Percentiles rank a stretch among this genome's conserved stretches.
Evolutionary conservation across 495 filamentous ascomycete genomes (phyloP).

Genomic region (Penicillium simplicissimum): DNA sequence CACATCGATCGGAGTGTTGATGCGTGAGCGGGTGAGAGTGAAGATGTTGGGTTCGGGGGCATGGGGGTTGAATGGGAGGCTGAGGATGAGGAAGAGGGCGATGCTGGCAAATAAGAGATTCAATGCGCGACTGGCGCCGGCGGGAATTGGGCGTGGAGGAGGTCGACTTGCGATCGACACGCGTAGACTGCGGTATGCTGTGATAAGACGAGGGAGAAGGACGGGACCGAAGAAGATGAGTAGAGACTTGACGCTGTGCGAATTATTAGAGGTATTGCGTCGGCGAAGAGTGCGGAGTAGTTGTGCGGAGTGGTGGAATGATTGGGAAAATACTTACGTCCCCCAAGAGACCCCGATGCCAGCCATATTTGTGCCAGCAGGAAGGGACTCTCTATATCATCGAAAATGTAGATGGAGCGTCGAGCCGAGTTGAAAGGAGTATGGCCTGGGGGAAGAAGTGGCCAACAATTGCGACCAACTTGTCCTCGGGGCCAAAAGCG

Average conservation of each 20-base stretch:
- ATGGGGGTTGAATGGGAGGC: conserved; percentile 69
- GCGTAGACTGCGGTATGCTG: conserved; percentile 66
- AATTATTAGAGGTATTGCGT: background rate
- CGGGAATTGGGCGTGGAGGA: conserved; percentile 49
- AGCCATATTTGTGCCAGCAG: conserved; percentile 27
- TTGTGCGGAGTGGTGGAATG: conserved; percentile 1
- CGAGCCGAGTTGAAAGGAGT: background rate
- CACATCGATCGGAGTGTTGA: conserved; percentile 81
- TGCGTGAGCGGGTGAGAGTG: conserved; percentile 69
- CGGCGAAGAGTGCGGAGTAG: background rate
- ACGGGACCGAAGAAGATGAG: conserved; percentile 85
- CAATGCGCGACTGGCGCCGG: conserved; percentile 50
- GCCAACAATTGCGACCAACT: background rate
- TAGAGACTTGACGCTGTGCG: conserved; percentile 68
- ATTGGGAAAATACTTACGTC: conserved; percentile 34
- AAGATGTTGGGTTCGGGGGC: conserved; percentile 72
- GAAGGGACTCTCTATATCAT: conserved; percentile 4
- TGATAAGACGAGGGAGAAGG: conserved; percentile 70
- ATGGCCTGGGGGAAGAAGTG: background rate
- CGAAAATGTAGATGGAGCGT: background rate
- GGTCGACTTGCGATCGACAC: conserved; percentile 58
- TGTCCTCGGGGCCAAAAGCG: conserved; percentile 6
- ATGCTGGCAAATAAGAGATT: conserved; percentile 60
- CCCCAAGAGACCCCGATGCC: conserved; percentile 36
- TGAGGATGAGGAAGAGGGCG: conserved; percentile 58